These are phyloP conservation scores for Zarea fungicola DNA, from an alignment of 2,329 filamentous ascomycete species.

Conservation along the genomic window DNA sequence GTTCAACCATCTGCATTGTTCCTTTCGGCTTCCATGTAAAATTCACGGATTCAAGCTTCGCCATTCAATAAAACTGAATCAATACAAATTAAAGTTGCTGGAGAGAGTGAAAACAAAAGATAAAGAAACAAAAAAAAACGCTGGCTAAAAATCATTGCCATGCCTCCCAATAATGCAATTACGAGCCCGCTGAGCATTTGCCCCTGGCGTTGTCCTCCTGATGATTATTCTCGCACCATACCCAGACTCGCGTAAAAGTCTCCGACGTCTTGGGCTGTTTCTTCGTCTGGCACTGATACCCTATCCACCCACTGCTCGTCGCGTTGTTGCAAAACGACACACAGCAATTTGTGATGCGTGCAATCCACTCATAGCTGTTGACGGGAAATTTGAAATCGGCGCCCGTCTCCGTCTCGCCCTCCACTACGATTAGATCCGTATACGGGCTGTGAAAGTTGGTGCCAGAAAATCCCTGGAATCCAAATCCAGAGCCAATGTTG, in stretches of 20 bases:
- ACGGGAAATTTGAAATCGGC: constrained; percentile 18
- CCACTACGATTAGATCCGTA: constrained; percentile 20
- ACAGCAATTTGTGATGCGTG: constrained; percentile 20
- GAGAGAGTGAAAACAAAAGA: too few relatives aligned
- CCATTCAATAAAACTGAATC: too few relatives aligned
- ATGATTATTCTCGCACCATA: constrained; percentile 8
- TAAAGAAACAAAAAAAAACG: too few relatives aligned
- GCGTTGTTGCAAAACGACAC: constrained; percentile 21
- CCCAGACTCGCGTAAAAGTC: constrained; percentile 1
- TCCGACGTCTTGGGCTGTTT: not conserved
- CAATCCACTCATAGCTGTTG: constrained; percentile 20
- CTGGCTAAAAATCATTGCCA: too few relatives aligned
- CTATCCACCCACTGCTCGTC: constrained; percentile 17
- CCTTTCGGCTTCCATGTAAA: too few relatives aligned
- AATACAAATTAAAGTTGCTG: too few relatives aligned
- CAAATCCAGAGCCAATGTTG: constrained; percentile 15
- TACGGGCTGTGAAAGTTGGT: constrained; percentile 20
- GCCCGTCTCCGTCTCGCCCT: constrained; percentile 23
- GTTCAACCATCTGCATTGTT: too few relatives aligned
- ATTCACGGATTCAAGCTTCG: too few relatives aligned
- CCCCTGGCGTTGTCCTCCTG: not conserved
- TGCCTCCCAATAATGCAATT: not conserved
- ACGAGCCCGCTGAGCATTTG: not conserved
- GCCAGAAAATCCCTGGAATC: constrained; percentile 28
- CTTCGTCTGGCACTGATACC: constrained; percentile 22